Evolutionary conservation across 257 asterid species (phyloP).

Genomic region (Leonotis leonurus): DNA sequence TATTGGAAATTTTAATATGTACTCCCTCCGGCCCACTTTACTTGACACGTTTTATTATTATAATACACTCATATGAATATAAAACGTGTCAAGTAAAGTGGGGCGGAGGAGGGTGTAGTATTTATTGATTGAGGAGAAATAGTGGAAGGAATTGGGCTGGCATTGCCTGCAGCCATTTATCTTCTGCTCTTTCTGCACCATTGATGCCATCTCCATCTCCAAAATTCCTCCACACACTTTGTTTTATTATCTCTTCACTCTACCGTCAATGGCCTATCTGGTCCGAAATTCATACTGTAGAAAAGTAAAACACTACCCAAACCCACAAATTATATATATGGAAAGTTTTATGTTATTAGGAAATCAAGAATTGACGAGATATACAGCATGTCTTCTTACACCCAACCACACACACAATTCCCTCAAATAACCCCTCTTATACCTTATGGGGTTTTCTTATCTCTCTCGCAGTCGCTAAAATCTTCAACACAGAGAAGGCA

Average conservation of each 20-base stretch:
- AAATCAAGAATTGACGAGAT: conserved; percentile 20
- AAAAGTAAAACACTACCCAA: conserved; percentile 5
- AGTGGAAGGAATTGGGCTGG: too few relatives aligned
- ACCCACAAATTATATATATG: conserved; percentile 17
- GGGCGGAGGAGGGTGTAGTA: too few relatives aligned
- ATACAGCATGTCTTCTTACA: conserved; percentile 31
- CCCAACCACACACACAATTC: conserved; percentile 32
- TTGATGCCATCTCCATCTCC: conserved; percentile 13
- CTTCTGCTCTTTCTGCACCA: conserved; percentile 21
- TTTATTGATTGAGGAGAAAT: too few relatives aligned
- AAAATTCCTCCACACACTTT: conserved; percentile 10
- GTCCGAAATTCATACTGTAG: conserved; percentile 17
- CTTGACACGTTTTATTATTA: too few relatives aligned
- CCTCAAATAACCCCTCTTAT: conserved; percentile 21
- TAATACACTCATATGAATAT: too few relatives aligned
- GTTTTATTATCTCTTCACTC: conserved; percentile 5
- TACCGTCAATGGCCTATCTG: conserved; percentile 29
- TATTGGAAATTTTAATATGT: too few relatives aligned
- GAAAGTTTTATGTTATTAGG: conserved; percentile 11
- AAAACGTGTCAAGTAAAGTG: too few relatives aligned
- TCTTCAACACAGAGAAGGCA: background rate
- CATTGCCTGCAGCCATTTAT: conserved; percentile 8
- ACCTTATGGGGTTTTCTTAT: conserved; percentile 13
- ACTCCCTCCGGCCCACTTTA: too few relatives aligned
- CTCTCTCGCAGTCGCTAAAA: conserved; percentile 9